These are phyloP conservation scores for Hermanozyma aechmeae DNA, from an alignment of 805 yeast genomes.

Conservation along the genomic window DNA sequence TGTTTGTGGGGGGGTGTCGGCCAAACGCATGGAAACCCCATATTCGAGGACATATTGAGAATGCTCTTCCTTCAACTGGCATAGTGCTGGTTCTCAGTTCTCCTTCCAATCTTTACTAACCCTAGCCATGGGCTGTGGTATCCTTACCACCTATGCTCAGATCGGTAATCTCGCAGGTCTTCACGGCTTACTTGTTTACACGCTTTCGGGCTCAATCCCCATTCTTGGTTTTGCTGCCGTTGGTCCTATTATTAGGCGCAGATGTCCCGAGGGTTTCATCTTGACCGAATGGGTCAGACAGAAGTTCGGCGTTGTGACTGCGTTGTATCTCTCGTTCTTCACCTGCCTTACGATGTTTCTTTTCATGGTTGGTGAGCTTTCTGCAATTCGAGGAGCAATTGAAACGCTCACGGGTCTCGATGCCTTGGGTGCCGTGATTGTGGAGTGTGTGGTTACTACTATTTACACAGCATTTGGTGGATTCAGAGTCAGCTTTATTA, in stretches of 20 bases:
- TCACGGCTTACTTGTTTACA: constrained; percentile 79
- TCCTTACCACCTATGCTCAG: constrained; percentile 76
- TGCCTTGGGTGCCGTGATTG: constrained; percentile 73
- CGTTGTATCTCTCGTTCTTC: constrained; percentile 68
- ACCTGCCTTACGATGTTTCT: constrained; percentile 79
- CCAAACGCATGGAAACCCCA: too few relatives aligned
- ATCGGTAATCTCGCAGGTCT: constrained; percentile 81
- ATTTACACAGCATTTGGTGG: constrained; percentile 87
- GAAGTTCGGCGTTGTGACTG: constrained; percentile 66
- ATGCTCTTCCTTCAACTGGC: too few relatives aligned
- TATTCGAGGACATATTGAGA: too few relatives aligned
- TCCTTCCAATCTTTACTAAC: constrained; percentile 10
- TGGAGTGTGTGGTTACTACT: constrained; percentile 80
- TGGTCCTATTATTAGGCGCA: constrained; percentile 71
- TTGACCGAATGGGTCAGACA: constrained; percentile 91
- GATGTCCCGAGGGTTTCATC: constrained; percentile 85
- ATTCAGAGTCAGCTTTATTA: constrained; percentile 76
- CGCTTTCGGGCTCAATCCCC: constrained; percentile 74
- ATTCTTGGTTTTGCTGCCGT: constrained; percentile 72
- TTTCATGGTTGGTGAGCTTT: constrained; percentile 79
- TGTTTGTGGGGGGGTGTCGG: too few relatives aligned
- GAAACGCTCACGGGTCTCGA: constrained; percentile 69
- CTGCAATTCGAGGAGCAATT: constrained; percentile 72
- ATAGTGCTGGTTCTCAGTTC: too few relatives aligned
- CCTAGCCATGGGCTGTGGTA: constrained; percentile 84